Evolutionary conservation across 2,329 filamentous ascomycete species (phyloP), one percentile per base, ranked within the genome.

Genomic region (Pseudocercospora eumusae): DNA sequence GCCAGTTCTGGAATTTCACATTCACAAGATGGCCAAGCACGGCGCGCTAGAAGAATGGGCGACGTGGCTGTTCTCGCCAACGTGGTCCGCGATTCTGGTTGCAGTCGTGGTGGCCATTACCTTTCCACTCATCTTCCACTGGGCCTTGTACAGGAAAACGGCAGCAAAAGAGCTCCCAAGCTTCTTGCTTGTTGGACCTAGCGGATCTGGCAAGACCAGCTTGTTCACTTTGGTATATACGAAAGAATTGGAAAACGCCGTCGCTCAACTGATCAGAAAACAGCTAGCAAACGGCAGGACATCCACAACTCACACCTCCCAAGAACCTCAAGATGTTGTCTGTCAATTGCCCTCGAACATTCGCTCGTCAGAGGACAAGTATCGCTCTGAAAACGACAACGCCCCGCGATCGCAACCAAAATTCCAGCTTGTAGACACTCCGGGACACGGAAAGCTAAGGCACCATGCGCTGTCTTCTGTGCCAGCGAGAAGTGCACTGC

Each of bases 361-460:
- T 11, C 76, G 78, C 8, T 80, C 86, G 9, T 79, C 79, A 21
- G 87, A 85, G 27, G 83, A 87, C 61, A 82, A 83, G 70, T 91
- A 86, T 76, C 86, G 88, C 67, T 88, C 86, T 47, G 77, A 80
- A 25, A 85, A 88, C 71, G 88, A 91, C 73, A 83, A 85, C 23
- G 82, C 86, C 9, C 78, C 78, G 54, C 76, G 80, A 64, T 69
- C 76, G 2, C 86, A 89, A 73, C 87, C 85, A 67, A 89, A 87
- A 74, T 91, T 95, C 75, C 80, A 90, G 44, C 80, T 98, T 33
- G 80, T 91, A 73, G 95, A 99, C 79, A 98, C 93, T 0, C 95
- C 95, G 0, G 95, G 95, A 42, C 95, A 99, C 79, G 92, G 92
- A 70, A 99, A 99, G 79, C 86, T 99, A 62, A 91, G 95, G 64